Conservation (phyloP, 2,329 filamentous ascomycete genomes). For the Trichoderma simmonsii region DNA sequence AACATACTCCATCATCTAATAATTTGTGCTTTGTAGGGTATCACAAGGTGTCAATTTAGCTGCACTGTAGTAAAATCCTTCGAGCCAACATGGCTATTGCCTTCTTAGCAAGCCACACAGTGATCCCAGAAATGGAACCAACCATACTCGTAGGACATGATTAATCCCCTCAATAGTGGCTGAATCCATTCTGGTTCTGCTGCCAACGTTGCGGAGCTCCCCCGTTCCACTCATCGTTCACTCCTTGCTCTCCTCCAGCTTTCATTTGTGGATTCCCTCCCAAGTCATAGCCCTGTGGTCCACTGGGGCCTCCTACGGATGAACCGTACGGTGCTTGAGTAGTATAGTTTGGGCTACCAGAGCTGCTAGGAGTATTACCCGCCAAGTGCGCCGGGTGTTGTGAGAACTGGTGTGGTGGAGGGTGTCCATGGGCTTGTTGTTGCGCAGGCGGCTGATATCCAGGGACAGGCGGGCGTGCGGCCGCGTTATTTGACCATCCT, state of each 20-base stretch:
- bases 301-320: background rate
- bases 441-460: background rate
- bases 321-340: background rate
- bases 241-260: background rate
- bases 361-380: background rate
- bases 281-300: background rate
- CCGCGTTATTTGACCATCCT: background rate
- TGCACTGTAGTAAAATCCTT: background rate
- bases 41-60: background rate
- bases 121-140: background rate
- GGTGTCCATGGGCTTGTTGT: background rate
- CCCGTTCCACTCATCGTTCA: background rate
- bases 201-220: conserved; percentile 2
- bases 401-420: background rate
- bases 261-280: background rate
- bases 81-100: background rate
- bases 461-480: background rate
- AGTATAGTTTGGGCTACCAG: background rate
- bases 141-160: background rate
- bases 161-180: background rate
- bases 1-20: background rate
- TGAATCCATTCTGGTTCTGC: conserved; percentile 3
- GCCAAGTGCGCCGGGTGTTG: background rate
- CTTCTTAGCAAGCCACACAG: background rate
- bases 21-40: background rate